Evolutionary conservation across 2,329 filamentous ascomycete species (phyloP), one percentile per base, ranked within the genome.

Genomic region (Neonectria magnoliae): DNA sequence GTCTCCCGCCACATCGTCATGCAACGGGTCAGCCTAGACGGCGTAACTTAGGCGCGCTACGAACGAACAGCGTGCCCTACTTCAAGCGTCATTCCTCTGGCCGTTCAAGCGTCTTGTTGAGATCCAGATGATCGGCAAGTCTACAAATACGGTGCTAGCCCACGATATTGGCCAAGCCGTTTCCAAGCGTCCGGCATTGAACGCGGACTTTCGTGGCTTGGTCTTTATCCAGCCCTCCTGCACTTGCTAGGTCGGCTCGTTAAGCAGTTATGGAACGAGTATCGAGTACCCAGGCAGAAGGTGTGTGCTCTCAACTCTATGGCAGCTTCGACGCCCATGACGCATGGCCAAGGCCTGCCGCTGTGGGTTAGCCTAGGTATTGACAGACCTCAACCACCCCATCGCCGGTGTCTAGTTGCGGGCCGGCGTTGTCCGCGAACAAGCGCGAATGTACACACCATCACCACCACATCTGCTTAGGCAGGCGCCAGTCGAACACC

Each of bases 1-100:
- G 70, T 38, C 59, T 67, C 60, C 68, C 68, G 58, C 62, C 68
- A 56, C 70, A 70, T 71, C 71, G 60, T 71, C 71, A 74, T 73
- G 65, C 51, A 50, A 71, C 72, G 70, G 70, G 64, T 50, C 61
- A 64, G 27, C 22, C 62, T 55, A 62, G 64, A 20, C 38, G 59
- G 63, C 55, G 25, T 25, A 25, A 25, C 25, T 65, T 50, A 63
- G 58, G 45, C 62, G 57, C 61, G 64, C 65, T 25, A 25, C 25
- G 5, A 25, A 61, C 33, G 59, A 67, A 52, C 25, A 29, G 29
- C 20, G 11, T 51, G 48, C 22, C n/a, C 27, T 11, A 20, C 16
- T 51, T 36, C 48, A 20, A 29, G 27, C 52, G 60, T 52, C 51
- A 47, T 54, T 60, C 27, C 57, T 45, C 13, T 48, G 51, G 64